Percentiles rank a stretch among this genome's conserved stretches.
Conservation (phyloP, 176 grass and related monocot genomes). For the Musa troglodytarum region DNA sequence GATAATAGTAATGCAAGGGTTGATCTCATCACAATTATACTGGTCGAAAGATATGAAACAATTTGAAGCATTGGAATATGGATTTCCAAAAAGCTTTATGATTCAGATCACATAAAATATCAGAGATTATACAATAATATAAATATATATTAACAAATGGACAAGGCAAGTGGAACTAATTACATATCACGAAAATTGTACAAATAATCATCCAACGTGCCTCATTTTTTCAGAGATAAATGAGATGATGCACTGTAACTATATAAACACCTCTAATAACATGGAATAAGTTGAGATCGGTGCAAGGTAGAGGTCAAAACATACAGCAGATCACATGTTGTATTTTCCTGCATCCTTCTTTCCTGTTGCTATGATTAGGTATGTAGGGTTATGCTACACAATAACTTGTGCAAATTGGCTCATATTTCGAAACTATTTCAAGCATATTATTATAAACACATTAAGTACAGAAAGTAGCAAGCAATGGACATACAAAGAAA, state of each 20-base stretch:
- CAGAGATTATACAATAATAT: too few relatives aligned
- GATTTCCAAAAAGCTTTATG: too few relatives aligned
- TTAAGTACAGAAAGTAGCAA: neutral
- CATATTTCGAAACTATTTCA: neutral
- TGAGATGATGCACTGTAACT: neutral
- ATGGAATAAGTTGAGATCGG: neutral
- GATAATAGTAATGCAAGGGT: too few relatives aligned
- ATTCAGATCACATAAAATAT: too few relatives aligned
- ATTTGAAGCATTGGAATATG: too few relatives aligned
- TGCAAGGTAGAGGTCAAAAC: neutral
- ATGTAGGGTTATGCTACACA: neutral
- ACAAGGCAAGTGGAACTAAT: too few relatives aligned
- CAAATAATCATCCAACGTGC: too few relatives aligned
- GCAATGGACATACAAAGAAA: neutral
- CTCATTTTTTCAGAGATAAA: neutral
- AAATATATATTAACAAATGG: too few relatives aligned
- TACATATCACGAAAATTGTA: too few relatives aligned
- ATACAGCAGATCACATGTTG: neutral
- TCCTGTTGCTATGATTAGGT: neutral
- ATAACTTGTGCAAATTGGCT: neutral
- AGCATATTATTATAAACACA: neutral
- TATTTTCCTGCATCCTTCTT: neutral
- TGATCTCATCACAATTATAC: too few relatives aligned
- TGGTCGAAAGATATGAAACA: too few relatives aligned
- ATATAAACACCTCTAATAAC: neutral